Percentiles rank a stretch among this genome's conserved stretches.
Evolutionary conservation across 2,329 filamentous ascomycete species (phyloP).

Genomic region (Cordyceps cateniannulata): DNA sequence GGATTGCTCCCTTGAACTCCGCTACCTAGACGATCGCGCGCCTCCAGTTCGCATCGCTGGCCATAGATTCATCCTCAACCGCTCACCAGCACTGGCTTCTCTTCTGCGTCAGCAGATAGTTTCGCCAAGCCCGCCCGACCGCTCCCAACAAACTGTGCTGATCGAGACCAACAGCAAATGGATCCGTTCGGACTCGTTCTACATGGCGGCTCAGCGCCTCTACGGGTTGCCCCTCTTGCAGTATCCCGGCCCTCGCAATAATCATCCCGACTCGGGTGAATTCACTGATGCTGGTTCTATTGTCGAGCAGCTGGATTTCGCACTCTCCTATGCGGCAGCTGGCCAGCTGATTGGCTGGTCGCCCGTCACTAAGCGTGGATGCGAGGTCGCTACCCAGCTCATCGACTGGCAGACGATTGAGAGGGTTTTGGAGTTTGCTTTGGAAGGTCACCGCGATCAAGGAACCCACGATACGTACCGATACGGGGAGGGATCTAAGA

Average conservation of each 20-base stretch:
- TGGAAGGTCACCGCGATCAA: conserved; percentile 32
- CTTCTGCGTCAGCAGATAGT: conserved; percentile 23
- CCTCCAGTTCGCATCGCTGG: conserved; percentile 39
- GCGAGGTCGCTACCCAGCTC: conserved; percentile 51
- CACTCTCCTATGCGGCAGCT: conserved; percentile 59
- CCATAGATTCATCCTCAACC: conserved; percentile 50
- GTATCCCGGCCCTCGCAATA: conserved; percentile 24
- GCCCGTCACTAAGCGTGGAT: conserved; percentile 49
- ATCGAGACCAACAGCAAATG: conserved; percentile 46
- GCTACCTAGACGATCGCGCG: conserved; percentile 30
- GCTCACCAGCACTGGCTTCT: conserved; percentile 33
- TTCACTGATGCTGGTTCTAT: conserved; percentile 32
- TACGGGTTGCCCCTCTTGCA: conserved; percentile 48
- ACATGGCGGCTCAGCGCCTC: conserved; percentile 49
- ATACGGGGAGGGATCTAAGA: conserved; percentile 45
- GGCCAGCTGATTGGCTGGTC: conserved; percentile 52
- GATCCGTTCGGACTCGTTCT: conserved; percentile 50
- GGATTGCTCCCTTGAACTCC: conserved; percentile 38
- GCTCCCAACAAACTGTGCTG: conserved; percentile 24
- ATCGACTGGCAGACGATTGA: conserved; percentile 59
- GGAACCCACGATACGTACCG: conserved; percentile 39
- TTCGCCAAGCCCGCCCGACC: conserved; percentile 23
- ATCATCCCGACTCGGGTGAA: conserved; percentile 22
- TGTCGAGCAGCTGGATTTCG: conserved; percentile 43
- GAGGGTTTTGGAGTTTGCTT: conserved; percentile 51